Conservation (phyloP, 2,329 filamentous ascomycete species). For the Aschersonia sp. region DNA sequence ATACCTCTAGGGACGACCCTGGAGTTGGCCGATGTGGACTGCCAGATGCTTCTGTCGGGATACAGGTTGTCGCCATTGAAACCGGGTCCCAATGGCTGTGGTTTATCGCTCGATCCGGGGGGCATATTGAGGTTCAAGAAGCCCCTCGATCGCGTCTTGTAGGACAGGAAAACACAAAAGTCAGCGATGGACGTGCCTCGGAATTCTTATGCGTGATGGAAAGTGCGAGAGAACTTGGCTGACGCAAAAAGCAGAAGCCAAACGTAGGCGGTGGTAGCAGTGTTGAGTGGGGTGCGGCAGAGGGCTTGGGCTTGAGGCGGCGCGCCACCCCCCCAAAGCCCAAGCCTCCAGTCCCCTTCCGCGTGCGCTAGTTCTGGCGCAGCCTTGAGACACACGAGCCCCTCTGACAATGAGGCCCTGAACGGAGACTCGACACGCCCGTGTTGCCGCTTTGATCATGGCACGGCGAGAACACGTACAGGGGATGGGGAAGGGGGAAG, state of each 20-base stretch:
- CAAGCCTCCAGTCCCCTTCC: conserved; percentile 3
- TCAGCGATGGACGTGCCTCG: neutral
- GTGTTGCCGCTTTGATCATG: neutral
- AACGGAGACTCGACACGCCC: neutral
- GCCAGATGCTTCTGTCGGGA: conserved; percentile 20
- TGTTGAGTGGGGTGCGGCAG: conserved; percentile 1
- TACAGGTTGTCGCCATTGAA: conserved; percentile 22
- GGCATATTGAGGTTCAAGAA: conserved; percentile 24
- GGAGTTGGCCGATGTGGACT: conserved; percentile 25
- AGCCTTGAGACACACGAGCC: conserved; percentile 22
- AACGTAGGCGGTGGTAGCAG: neutral
- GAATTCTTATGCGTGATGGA: neutral
- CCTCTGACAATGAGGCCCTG: conserved; percentile 18
- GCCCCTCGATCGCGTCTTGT: conserved; percentile 20
- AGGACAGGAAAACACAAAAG: neutral
- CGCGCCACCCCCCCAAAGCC: conserved; percentile 2
- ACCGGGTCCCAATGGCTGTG: conserved; percentile 23
- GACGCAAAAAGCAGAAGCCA: neutral
- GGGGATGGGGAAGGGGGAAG: neutral
- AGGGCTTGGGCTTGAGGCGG: conserved; percentile 4
- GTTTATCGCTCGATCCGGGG: conserved; percentile 15
- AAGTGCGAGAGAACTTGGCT: neutral
- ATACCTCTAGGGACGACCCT: conserved; percentile 35
- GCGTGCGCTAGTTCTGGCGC: conserved; percentile 16
- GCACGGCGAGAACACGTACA: conserved; percentile 6